Conservation (phyloP, 805 yeast species). For the Saccharomyces kudriavzevii region DNA sequence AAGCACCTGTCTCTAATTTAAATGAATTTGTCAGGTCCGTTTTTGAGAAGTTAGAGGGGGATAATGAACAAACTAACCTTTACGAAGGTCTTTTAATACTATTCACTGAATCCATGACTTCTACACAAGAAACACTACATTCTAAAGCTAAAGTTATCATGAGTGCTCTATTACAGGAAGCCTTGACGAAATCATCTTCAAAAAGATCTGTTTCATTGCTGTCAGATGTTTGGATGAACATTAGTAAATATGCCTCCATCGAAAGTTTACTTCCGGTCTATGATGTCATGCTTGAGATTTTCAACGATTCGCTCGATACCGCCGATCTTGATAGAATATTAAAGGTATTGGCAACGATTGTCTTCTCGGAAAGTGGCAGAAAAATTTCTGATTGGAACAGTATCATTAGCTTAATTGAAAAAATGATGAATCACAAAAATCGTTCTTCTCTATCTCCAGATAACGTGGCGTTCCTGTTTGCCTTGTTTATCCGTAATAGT, state of each 20-base stretch:
- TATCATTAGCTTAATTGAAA: slow-evolving; percentile 9
- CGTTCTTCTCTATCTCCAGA: slow-evolving; percentile 11
- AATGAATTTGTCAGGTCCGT: slow-evolving; percentile 38
- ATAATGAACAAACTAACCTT: slow-evolving; percentile 34
- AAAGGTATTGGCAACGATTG: slow-evolving; percentile 40
- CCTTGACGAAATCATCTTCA: slow-evolving; percentile 4
- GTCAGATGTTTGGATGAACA: slow-evolving; percentile 49
- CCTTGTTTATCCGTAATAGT: slow-evolving; percentile 49
- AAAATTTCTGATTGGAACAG: slow-evolving; percentile 48
- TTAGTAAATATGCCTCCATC: slow-evolving; percentile 44
- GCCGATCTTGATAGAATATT: slow-evolving; percentile 27
- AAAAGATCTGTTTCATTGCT: slow-evolving; percentile 35
- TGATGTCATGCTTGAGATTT: slow-evolving; percentile 21
- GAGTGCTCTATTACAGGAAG: slow-evolving; percentile 34
- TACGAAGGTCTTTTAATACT: slow-evolving; percentile 56
- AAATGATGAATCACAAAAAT: slow-evolving; percentile 7
- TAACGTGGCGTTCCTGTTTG: slow-evolving; percentile 38
- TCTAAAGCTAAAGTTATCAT: slow-evolving; percentile 56
- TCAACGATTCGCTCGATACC: slow-evolving; percentile 10
- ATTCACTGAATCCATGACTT: slow-evolving; percentile 65
- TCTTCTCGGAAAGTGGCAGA: slow-evolving; percentile 65
- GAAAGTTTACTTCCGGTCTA: slow-evolving; percentile 44
- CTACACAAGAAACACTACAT: slow-evolving; percentile 65
- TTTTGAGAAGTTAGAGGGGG: slow-evolving; percentile 29
- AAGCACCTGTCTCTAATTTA: slow-evolving; percentile 45